A percentile compares a stretch with the other conserved stretches of the same genome.
Evolutionary conservation across 805 yeast species (phyloP).

Genomic region (Spathaspora girioi): DNA sequence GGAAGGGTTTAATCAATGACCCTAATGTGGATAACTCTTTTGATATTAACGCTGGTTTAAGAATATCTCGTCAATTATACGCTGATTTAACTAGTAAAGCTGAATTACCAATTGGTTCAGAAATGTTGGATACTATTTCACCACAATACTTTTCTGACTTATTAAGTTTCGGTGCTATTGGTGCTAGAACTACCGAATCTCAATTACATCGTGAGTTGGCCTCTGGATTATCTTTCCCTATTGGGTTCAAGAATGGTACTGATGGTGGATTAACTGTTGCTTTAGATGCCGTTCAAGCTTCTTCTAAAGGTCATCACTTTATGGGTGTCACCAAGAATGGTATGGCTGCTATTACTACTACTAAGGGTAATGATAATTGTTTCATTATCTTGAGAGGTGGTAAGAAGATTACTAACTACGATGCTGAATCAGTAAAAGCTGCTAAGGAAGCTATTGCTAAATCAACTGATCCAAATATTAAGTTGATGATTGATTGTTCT

Average conservation of each 20-base stretch:
- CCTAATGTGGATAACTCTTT: slow-evolving; percentile 91
- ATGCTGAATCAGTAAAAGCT: slow-evolving; percentile 67
- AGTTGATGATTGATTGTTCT: slow-evolving; percentile 94
- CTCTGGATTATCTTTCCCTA: slow-evolving; percentile 97
- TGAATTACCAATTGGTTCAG: slow-evolving; percentile 91
- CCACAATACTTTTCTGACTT: slow-evolving; percentile 94
- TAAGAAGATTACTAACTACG: slow-evolving; percentile 89
- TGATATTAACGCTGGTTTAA: slow-evolving; percentile 92
- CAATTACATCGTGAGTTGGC: slow-evolving; percentile 97
- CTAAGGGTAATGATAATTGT: slow-evolving; percentile 92
- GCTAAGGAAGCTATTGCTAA: slow-evolving; percentile 63
- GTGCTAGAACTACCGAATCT: slow-evolving; percentile 98
- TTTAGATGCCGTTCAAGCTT: slow-evolving; percentile 89
- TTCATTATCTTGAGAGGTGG: slow-evolving; percentile 97
- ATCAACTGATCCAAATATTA: slow-evolving; percentile 44
- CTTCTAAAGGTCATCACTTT: slow-evolving; percentile 89
- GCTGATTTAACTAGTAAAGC: slow-evolving; percentile 66
- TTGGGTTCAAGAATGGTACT: slow-evolving; percentile 98
- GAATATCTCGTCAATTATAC: slow-evolving; percentile 81
- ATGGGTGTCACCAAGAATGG: slow-evolving; percentile 98
- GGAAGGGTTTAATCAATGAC: slow-evolving; percentile 98
- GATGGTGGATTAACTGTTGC: slow-evolving; percentile 94
- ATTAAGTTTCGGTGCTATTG: slow-evolving; percentile 93
- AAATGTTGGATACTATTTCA: slow-evolving; percentile 96
- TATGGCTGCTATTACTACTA: slow-evolving; percentile 91